A percentile compares a stretch with the other conserved stretches of the same genome.
Conservation (phyloP, 2,329 filamentous ascomycete genomes). For the Microcyclospora tardicrescens region DNA sequence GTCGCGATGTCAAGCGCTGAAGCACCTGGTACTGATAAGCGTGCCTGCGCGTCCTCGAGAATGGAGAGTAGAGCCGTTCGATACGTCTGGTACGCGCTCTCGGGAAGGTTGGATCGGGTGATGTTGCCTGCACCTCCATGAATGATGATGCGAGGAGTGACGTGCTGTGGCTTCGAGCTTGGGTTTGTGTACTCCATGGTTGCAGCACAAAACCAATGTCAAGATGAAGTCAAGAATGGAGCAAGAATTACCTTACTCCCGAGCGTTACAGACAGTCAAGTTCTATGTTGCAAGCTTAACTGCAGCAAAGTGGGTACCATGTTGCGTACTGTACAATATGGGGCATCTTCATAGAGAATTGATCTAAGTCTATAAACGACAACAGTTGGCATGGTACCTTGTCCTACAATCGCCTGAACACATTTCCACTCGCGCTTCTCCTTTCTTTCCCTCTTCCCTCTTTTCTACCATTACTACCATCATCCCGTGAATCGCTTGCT, state of each 20-base stretch:
- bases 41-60: constrained; percentile 16
- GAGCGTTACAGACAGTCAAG: too few relatives aligned
- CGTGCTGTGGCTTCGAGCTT: constrained; percentile 7
- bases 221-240: not conserved
- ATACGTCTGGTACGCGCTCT: constrained; percentile 25
- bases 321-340: too few relatives aligned
- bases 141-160: constrained; percentile 34
- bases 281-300: too few relatives aligned
- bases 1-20: constrained; percentile 62
- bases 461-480: constrained; percentile 19
- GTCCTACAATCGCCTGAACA: constrained; percentile 52
- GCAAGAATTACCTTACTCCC: too few relatives aligned
- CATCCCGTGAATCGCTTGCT: constrained; percentile 13
- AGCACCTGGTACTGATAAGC: constrained; percentile 26
- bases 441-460: constrained; percentile 32
- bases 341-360: too few relatives aligned
- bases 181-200: not conserved
- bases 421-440: constrained; percentile 64
- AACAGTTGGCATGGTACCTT: too few relatives aligned
- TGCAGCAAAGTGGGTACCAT: too few relatives aligned
- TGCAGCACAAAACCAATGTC: not conserved
- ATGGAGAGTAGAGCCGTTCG: constrained; percentile 26
- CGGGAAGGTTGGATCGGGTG: constrained; percentile 26
- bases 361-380: too few relatives aligned
- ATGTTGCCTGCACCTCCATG: constrained; percentile 38